Percentiles rank a stretch among this genome's conserved stretches.
Conservation (phyloP, 306 rosid genomes). For the Trifolium repens region DNA sequence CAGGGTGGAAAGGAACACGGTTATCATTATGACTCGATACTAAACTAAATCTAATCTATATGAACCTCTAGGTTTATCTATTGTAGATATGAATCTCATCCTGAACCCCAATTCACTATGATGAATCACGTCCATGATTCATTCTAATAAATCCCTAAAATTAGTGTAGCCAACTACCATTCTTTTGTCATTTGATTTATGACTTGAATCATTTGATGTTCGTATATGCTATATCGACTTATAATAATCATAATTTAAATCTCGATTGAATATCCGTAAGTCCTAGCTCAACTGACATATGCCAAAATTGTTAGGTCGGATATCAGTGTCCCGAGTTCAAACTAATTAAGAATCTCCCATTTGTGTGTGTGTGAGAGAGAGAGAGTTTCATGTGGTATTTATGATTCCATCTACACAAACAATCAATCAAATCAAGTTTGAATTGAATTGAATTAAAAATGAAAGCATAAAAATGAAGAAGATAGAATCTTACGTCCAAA, state of each 20-base stretch:
- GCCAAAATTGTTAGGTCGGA: too few relatives aligned
- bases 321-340: too few relatives aligned
- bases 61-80: not conserved
- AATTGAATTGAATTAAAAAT: not conserved
- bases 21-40: too few relatives aligned
- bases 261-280: too few relatives aligned
- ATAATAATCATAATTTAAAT: too few relatives aligned
- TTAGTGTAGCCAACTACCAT: not conserved
- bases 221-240: too few relatives aligned
- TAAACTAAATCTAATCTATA: not conserved
- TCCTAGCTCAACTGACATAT: too few relatives aligned
- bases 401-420: too few relatives aligned
- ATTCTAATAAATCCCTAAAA: not conserved
- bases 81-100: not conserved
- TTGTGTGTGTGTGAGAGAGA: too few relatives aligned
- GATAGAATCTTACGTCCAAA: constrained; percentile 85
- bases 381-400: too few relatives aligned
- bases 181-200: not conserved
- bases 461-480: not conserved
- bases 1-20: not conserved
- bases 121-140: not conserved
- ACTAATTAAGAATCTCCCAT: too few relatives aligned
- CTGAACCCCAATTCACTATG: not conserved
- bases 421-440: too few relatives aligned
- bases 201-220: not conserved